Percentiles rank a stretch among this genome's conserved stretches.
Evolutionary conservation across 2,329 filamentous ascomycete species (phyloP).

Genomic region (Clonostachys rhizophaga): DNA sequence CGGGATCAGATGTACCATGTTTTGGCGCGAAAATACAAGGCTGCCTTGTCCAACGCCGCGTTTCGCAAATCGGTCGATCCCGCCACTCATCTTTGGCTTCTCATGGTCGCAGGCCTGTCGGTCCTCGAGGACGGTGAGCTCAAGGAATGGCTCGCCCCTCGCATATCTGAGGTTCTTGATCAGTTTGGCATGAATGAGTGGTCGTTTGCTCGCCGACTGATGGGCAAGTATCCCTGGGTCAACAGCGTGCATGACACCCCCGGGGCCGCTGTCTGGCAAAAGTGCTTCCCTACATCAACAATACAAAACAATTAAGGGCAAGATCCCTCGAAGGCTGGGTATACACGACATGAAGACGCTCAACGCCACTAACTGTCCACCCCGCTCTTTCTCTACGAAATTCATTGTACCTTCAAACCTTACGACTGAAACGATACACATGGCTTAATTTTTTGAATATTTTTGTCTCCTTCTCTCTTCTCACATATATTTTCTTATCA

Average conservation of each 20-base stretch:
- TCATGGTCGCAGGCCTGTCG: constrained; percentile 1
- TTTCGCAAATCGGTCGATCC: constrained; percentile 1
- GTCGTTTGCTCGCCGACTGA: constrained; percentile 3
- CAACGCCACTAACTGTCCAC: too few relatives aligned
- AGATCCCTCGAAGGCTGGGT: too few relatives aligned
- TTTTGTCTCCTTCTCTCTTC: too few relatives aligned
- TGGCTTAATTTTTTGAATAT: too few relatives aligned
- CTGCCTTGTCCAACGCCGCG: constrained; percentile 3
- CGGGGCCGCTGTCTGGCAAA: constrained; percentile 3
- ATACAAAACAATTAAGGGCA: too few relatives aligned
- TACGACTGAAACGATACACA: too few relatives aligned
- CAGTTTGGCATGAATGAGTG: constrained; percentile 2
- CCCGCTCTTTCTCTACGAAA: too few relatives aligned
- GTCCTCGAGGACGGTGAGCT: constrained; percentile 1
- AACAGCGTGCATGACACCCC: constrained; percentile 9
- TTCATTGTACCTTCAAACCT: too few relatives aligned
- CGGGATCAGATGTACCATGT: constrained; percentile 5
- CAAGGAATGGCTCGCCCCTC: constrained; percentile 1
- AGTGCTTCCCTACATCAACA: constrained; percentile 1
- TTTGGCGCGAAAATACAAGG: constrained; percentile 1
- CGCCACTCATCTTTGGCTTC: constrained; percentile 5
- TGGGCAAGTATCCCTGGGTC: constrained; percentile 16
- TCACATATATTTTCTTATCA: too few relatives aligned
- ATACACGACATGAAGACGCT: too few relatives aligned
- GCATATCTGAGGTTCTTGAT: background rate